A percentile compares a stretch with the other conserved stretches of the same genome.
These are phyloP conservation scores for Sporisorium reilianum DNA, from an alignment of 1,284 basidiomycete genomes.

Conservation along the genomic window DNA sequence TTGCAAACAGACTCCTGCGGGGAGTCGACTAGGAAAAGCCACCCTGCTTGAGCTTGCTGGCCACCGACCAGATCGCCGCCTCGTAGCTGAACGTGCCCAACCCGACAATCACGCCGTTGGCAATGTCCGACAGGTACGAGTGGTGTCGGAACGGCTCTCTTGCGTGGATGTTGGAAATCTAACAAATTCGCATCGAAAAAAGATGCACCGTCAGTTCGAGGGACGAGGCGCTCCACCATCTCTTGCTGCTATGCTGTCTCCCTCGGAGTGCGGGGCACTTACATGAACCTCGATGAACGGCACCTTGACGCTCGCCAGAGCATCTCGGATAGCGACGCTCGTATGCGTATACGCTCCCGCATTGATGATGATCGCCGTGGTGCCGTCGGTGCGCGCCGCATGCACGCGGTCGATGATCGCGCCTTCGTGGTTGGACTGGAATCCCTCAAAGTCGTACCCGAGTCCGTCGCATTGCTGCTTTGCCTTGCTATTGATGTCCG, in stretches of 20 bases:
- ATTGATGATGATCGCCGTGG: conserved; percentile 64
- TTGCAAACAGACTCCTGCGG: background rate
- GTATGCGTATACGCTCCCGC: conserved; percentile 69
- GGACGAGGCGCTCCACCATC: background rate
- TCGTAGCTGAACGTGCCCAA: conserved; percentile 50
- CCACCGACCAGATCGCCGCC: conserved; percentile 32
- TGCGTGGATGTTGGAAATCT: conserved; percentile 69
- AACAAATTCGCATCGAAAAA: background rate
- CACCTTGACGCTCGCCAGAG: conserved; percentile 60
- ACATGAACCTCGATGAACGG: conserved; percentile 70
- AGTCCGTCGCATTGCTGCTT: conserved; percentile 10
- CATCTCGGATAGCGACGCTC: conserved; percentile 68
- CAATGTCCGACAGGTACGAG: conserved; percentile 68
- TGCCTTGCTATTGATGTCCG: conserved; percentile 45
- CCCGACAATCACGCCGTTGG: conserved; percentile 65
- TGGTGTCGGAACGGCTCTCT: conserved; percentile 69
- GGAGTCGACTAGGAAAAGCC: background rate
- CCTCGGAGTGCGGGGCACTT: background rate
- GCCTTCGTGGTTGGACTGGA: conserved; percentile 70
- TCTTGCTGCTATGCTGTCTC: background rate
- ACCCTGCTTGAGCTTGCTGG: conserved; percentile 14
- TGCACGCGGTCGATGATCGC: conserved; percentile 69
- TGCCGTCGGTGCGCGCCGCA: conserved; percentile 41
- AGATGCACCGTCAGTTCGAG: background rate
- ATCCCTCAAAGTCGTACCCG: conserved; percentile 33